Evolutionary conservation across 2,329 filamentous ascomycete species (phyloP).

Genomic region (Trichoderma koningii): DNA sequence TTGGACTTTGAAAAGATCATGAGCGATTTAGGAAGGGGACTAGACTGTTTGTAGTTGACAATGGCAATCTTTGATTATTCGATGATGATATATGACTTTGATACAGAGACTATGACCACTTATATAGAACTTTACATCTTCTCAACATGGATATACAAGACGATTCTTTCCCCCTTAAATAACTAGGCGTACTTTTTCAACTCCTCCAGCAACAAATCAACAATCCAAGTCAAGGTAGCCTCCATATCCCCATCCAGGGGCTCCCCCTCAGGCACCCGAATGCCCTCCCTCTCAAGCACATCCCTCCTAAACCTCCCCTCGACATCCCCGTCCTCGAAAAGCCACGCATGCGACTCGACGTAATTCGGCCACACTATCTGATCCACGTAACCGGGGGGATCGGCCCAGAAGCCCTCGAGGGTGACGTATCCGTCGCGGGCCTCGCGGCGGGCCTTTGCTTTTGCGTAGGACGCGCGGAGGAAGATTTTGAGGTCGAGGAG

Average conservation of each 20-base stretch:
- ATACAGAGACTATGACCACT: not conserved
- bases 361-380: constrained; percentile 96
- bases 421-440: constrained; percentile 77
- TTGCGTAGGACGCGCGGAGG: constrained; percentile 66
- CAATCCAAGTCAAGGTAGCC: constrained; percentile 67
- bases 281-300: constrained; percentile 48
- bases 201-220: constrained; percentile 59
- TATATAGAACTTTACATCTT: not conserved
- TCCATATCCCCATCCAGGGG: constrained; percentile 60
- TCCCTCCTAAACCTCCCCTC: constrained; percentile 56
- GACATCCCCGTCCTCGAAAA: constrained; percentile 73
- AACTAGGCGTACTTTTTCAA: constrained; percentile 39
- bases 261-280: constrained; percentile 51
- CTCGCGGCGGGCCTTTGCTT: constrained; percentile 66
- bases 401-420: constrained; percentile 88
- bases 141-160: no score
- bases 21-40: not conserved
- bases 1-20: not conserved
- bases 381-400: constrained; percentile 93
- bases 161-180: not conserved
- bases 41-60: not conserved
- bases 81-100: constrained; percentile 1
- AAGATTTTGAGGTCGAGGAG: constrained; percentile 78
- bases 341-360: constrained; percentile 74
- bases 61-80: not conserved